Conservation (phyloP, 768 basidiomycete species). For the Pilatotrama ljubarskyi region DNA sequence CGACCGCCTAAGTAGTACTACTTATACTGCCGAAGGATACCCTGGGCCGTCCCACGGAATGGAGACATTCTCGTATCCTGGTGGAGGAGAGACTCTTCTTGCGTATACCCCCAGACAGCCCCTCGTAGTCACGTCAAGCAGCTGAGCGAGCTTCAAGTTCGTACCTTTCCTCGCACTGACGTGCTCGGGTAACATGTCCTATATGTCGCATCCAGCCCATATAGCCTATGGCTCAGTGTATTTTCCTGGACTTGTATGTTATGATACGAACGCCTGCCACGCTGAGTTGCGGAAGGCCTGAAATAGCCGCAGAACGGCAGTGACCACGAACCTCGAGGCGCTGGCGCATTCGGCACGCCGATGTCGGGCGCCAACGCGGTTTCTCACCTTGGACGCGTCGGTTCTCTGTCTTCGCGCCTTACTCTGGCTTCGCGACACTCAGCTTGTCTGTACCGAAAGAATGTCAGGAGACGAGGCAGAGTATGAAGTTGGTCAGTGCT, state of each 20-base stretch:
- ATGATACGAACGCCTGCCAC: no score
- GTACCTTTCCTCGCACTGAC: no score
- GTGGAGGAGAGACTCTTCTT: not conserved
- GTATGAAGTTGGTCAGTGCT: constrained; percentile 66
- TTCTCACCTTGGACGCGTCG: constrained; percentile 12
- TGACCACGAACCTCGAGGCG: not conserved
- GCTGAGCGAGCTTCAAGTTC: no score
- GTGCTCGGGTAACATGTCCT: no score
- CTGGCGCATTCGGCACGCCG: not conserved
- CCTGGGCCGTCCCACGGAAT: no score
- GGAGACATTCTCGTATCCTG: not conserved
- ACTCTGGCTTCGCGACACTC: not conserved
- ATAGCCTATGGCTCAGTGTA: no score
- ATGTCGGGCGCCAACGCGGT: constrained; percentile 8
- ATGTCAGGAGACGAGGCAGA: constrained; percentile 46
- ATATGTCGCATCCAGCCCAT: no score
- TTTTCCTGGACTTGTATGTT: no score
- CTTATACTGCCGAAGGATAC: not conserved
- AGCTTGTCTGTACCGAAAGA: not conserved
- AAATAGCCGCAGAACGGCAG: no score
- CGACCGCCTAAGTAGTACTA: not conserved
- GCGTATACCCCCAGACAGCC: not conserved
- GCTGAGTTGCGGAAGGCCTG: no score
- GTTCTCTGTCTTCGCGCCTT: not conserved
- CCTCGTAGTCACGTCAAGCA: no score